phyloP scores from a whole-genome alignment of 1,139 yeast genomes.

The Ashbya aceris region DNA sequence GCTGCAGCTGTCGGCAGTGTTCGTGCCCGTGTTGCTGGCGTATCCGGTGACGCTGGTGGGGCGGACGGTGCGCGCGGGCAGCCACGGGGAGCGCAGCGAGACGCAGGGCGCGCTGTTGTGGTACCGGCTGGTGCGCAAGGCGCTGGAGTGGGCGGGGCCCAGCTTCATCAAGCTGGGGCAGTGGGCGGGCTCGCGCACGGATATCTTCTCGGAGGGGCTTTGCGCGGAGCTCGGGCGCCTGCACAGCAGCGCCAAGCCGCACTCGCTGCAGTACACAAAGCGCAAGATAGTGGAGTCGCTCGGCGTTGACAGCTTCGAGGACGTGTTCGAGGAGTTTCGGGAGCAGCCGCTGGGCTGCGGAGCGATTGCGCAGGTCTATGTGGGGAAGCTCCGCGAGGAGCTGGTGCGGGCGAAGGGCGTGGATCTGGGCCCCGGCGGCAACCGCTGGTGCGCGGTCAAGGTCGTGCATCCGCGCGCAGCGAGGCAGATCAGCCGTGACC shows the following conservation, averaged over 20 bases:
- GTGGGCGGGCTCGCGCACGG: conserved; percentile 99
- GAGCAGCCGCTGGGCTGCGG: conserved; percentile 85
- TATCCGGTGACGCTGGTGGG: conserved; percentile 65
- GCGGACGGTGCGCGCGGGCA: conserved; percentile 30
- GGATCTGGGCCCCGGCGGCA: conserved; percentile 14
- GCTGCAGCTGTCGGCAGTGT: conserved; percentile 53
- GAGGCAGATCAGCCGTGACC: conserved; percentile 63
- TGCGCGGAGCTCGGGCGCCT: conserved; percentile 69
- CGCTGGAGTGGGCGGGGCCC: conserved; percentile 85
- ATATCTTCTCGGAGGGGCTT: conserved; percentile 71
- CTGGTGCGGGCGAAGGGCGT: conserved; percentile 5
- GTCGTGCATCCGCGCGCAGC: conserved; percentile 86
- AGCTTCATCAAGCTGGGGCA: conserved; percentile 93
- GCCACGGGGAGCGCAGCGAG: conserved; percentile 29
- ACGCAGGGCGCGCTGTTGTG: conserved; percentile 60
- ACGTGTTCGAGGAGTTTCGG: conserved; percentile 72
- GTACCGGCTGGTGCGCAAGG: conserved; percentile 57
- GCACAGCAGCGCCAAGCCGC: conserved; percentile 79
- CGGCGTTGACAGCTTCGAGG: conserved; percentile 50
- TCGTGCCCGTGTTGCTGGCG: conserved; percentile 57
- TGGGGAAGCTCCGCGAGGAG: conserved; percentile 51
- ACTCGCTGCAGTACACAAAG: conserved; percentile 54
- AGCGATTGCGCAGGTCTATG: conserved; percentile 93
- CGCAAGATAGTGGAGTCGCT: conserved; percentile 52
- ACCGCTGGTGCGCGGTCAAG: conserved; percentile 74